phyloP scores from a whole-genome alignment of 306 rosid genomes.

The Rosa chinensis region DNA sequence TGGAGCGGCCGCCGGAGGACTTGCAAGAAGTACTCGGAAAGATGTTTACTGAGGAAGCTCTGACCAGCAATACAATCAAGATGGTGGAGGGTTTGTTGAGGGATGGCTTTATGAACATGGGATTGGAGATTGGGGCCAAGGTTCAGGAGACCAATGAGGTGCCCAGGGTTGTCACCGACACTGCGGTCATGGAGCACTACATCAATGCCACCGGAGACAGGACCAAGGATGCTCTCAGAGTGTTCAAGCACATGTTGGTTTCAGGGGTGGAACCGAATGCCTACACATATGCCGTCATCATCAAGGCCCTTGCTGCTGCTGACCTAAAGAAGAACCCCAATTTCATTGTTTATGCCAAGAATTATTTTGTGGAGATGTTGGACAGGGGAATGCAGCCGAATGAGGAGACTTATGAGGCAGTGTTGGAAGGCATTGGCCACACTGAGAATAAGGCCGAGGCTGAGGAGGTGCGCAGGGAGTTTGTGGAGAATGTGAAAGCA shows the following conservation, averaged over 20 bases:
- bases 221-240: not conserved
- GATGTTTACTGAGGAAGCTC: not conserved
- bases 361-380: constrained; percentile 14
- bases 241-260: not conserved
- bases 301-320: constrained; percentile 6
- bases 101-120: not conserved
- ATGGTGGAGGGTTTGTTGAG: constrained; percentile 10
- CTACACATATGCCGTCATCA: not conserved
- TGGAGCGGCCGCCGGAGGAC: not conserved
- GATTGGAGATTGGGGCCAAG: not conserved
- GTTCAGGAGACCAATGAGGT: not conserved
- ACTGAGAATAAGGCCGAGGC: not conserved
- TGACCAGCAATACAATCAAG: not conserved
- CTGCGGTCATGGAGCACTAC: not conserved
- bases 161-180: not conserved
- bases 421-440: not conserved
- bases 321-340: not conserved
- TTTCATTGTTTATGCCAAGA: not conserved
- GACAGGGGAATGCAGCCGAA: constrained; percentile 2
- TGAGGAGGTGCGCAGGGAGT: not conserved
- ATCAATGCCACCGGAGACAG: not conserved
- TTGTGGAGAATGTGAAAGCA: not conserved
- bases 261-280: not conserved
- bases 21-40: not conserved
- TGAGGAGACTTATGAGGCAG: not conserved